Conservation (phyloP, 192 early-diverging fungal genomes). For the Dispira parvispora region DNA sequence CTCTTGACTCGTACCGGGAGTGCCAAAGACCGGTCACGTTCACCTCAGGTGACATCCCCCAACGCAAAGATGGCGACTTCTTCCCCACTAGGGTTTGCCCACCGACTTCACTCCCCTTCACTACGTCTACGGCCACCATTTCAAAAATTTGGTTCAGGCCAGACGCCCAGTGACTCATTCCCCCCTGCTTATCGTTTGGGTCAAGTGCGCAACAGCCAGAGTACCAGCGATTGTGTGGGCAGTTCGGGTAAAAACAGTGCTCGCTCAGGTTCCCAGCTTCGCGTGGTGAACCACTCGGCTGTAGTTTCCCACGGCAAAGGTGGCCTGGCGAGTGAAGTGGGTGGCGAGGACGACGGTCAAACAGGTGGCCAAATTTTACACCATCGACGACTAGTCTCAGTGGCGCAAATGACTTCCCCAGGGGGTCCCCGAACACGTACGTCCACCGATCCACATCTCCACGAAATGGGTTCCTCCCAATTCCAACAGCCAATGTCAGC, state of each 20-base stretch:
- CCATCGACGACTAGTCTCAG: too few relatives aligned
- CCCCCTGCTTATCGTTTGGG: background rate
- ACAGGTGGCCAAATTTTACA: too few relatives aligned
- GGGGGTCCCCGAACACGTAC: too few relatives aligned
- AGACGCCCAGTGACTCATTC: background rate
- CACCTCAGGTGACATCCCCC: background rate
- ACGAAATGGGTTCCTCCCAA: too few relatives aligned
- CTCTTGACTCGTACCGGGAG: constrained; percentile 4
- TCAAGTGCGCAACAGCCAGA: background rate
- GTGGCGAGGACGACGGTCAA: too few relatives aligned
- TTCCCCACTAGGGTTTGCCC: background rate
- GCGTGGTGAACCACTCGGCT: constrained; percentile 1
- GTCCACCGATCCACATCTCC: too few relatives aligned
- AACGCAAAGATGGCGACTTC: background rate
- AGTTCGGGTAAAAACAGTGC: background rate
- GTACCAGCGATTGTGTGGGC: background rate
- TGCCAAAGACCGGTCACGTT: constrained; percentile 2
- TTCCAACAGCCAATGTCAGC: too few relatives aligned
- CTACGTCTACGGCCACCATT: background rate
- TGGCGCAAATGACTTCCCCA: too few relatives aligned
- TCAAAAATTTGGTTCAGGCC: background rate
- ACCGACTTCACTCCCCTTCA: background rate
- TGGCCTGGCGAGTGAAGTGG: too few relatives aligned
- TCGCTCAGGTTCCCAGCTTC: background rate
- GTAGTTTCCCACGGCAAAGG: background rate